Percentiles rank a stretch among this genome's conserved stretches.
Conservation (phyloP, 148 eudicot species). For the Fallopia convolvulus region DNA sequence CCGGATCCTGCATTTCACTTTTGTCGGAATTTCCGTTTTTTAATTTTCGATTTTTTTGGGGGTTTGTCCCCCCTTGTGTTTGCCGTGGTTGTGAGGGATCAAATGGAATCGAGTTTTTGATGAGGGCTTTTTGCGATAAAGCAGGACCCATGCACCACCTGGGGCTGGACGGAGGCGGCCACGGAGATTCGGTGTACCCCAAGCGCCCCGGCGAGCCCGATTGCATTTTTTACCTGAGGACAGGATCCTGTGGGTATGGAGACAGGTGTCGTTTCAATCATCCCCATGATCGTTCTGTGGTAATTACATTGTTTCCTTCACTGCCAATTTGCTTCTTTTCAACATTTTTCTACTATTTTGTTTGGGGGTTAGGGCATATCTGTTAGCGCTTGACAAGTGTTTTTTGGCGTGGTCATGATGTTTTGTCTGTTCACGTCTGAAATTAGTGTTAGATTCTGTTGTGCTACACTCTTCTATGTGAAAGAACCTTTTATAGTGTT, state of each 20-base stretch:
- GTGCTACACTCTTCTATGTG: background rate
- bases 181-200: slow-evolving; percentile 43
- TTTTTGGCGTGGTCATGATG: background rate
- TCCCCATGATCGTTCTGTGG: slow-evolving; percentile 13
- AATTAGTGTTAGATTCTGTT: background rate
- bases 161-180: slow-evolving; percentile 30
- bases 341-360: background rate
- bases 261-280: slow-evolving; percentile 91
- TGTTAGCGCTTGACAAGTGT: background rate
- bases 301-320: background rate
- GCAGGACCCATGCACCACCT: slow-evolving; percentile 77
- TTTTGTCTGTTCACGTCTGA: background rate
- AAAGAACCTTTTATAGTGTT: no score
- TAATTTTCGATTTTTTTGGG: background rate
- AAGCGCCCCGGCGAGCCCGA: slow-evolving; percentile 74
- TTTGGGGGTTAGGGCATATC: slow-evolving; percentile 8
- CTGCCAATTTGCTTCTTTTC: background rate
- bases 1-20: slow-evolving; percentile 6
- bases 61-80: slow-evolving; percentile 9
- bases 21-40: slow-evolving; percentile 14
- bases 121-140: background rate
- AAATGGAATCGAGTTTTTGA: background rate
- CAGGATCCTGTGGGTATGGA: slow-evolving; percentile 80
- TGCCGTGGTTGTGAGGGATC: slow-evolving; percentile 15
- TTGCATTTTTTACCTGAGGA: slow-evolving; percentile 66